Conservation (phyloP, 352 stramenopile species). For the Globisporangium solare region DNA sequence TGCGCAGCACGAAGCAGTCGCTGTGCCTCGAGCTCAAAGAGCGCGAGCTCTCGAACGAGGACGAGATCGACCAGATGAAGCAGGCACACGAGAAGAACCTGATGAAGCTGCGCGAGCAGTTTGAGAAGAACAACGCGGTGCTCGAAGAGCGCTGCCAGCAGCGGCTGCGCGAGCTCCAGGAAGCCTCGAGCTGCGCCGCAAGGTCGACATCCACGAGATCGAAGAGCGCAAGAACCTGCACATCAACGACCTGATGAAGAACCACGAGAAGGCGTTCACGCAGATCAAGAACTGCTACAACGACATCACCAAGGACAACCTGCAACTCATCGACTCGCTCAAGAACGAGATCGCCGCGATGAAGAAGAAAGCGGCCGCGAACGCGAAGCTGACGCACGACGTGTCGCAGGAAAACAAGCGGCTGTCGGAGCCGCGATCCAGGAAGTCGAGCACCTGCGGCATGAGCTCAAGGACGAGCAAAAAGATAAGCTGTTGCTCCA, state of each 20-base stretch:
- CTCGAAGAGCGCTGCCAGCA: constrained; percentile 71
- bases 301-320: constrained; percentile 93
- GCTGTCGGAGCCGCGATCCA: constrained; percentile 85
- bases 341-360: constrained; percentile 92
- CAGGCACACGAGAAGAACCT: constrained; percentile 91
- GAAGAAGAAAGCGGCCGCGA: constrained; percentile 89
- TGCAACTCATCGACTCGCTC: constrained; percentile 90
- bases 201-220: constrained; percentile 92
- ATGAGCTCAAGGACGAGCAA: constrained; percentile 88
- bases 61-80: constrained; percentile 88
- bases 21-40: constrained; percentile 83
- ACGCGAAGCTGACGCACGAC: constrained; percentile 92
- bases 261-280: constrained; percentile 90
- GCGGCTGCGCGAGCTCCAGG: constrained; percentile 63
- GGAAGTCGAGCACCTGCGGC: constrained; percentile 86
- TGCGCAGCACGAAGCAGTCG: constrained; percentile 72
- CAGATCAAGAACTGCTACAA: constrained; percentile 97
- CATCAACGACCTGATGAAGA: constrained; percentile 94
- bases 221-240: constrained; percentile 94
- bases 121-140: constrained; percentile 81
- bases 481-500: constrained; percentile 90
- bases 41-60: constrained; percentile 79
- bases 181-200: constrained; percentile 89
- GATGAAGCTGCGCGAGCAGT: constrained; percentile 88
- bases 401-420: constrained; percentile 92